Conservation (phyloP, 83 land plant species). For the Picea mariana region DNA sequence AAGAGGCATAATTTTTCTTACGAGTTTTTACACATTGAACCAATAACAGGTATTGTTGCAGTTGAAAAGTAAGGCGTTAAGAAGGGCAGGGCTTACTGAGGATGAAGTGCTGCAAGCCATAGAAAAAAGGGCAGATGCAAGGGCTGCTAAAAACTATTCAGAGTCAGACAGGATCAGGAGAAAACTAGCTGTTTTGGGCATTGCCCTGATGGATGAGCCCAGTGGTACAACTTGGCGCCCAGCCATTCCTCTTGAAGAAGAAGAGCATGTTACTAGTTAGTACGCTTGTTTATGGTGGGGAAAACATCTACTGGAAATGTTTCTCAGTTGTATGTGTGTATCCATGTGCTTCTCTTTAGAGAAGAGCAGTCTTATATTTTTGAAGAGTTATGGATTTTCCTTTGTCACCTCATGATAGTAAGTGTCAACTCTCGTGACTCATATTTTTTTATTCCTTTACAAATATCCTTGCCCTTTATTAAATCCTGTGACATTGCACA, state of each 20-base stretch:
- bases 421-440: too few species aligned
- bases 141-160: slow-evolving; percentile 71
- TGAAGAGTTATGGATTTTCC: too few species aligned
- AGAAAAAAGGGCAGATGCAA: slow-evolving; percentile 63
- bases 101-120: slow-evolving; percentile 52
- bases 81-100: slow-evolving; percentile 60
- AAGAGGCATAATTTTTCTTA: not conserved
- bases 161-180: slow-evolving; percentile 74
- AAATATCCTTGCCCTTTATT: too few species aligned
- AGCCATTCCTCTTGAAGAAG: slow-evolving; percentile 40
- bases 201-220: slow-evolving; percentile 90
- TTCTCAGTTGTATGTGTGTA: too few species aligned
- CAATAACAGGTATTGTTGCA: slow-evolving; percentile 60
- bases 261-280: not conserved
- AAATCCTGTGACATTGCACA: too few species aligned
- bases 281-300: too few species aligned
- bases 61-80: slow-evolving; percentile 65
- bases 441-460: too few species aligned
- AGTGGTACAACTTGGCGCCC: slow-evolving; percentile 93
- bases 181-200: slow-evolving; percentile 62
- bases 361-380: too few species aligned
- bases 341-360: too few species aligned
- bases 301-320: too few species aligned
- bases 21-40: not conserved
- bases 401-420: too few species aligned